These are phyloP conservation scores for Aspergillus leporis DNA, from an alignment of 495 filamentous ascomycete genomes.

Conservation along the genomic window DNA sequence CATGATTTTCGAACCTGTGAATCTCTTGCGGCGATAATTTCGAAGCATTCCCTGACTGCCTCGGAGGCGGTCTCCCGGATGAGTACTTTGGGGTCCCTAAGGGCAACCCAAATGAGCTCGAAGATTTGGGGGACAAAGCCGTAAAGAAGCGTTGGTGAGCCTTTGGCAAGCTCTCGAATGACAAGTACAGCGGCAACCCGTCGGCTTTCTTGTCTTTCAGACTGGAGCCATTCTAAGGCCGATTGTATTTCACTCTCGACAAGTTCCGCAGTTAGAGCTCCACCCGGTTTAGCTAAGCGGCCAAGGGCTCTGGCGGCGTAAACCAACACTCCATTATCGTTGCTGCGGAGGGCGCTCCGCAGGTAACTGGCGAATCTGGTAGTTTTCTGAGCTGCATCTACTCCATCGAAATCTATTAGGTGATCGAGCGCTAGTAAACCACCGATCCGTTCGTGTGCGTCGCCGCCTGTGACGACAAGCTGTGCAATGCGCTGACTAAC, in stretches of 20 bases:
- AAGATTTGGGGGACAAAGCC: constrained; percentile 87
- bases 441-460: constrained; percentile 83
- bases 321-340: constrained; percentile 83
- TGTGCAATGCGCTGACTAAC: constrained; percentile 74
- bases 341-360: constrained; percentile 82
- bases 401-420: constrained; percentile 92
- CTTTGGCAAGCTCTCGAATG: constrained; percentile 83
- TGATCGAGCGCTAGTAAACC: constrained; percentile 89
- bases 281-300: constrained; percentile 85
- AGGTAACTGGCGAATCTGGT: constrained; percentile 89
- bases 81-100: constrained; percentile 82
- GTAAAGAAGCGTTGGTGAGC: constrained; percentile 92
- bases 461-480: constrained; percentile 75
- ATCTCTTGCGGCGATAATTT: constrained; percentile 90
- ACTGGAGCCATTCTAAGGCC: constrained; percentile 92
- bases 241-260: constrained; percentile 96
- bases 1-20: constrained; percentile 77
- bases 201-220: constrained; percentile 88
- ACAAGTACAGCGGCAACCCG: constrained; percentile 90
- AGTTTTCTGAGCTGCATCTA: constrained; percentile 91
- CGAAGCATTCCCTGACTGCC: constrained; percentile 87
- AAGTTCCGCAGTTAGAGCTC: constrained; percentile 90
- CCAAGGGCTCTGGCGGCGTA: constrained; percentile 85
- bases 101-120: constrained; percentile 91
- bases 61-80: constrained; percentile 91